A percentile compares a stretch with the other conserved stretches of the same genome.
Evolutionary conservation across 441 rosid genomes (phyloP).

Genomic region (Euphorbia neoarborescens): DNA sequence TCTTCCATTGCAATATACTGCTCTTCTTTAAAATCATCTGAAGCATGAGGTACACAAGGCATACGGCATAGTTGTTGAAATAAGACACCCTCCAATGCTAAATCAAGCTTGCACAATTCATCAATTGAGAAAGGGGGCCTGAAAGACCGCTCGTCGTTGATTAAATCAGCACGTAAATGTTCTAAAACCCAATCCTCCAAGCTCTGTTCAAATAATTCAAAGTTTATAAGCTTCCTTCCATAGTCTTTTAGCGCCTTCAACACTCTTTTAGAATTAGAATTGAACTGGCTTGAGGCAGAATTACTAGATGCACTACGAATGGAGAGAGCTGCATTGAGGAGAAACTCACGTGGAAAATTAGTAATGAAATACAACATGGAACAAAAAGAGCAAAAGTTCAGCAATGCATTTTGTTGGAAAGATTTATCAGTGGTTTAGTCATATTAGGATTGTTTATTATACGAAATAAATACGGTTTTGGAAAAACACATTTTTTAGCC

Average conservation of each 20-base stretch:
- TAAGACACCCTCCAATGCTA: conserved; percentile 56
- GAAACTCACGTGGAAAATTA: conserved; percentile 1
- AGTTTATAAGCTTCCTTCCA: conserved; percentile 30
- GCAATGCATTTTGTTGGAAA: not conserved
- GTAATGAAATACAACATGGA: not conserved
- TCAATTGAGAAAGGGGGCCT: conserved; percentile 42
- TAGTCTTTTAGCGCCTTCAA: conserved; percentile 48
- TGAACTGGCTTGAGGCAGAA: conserved; percentile 37
- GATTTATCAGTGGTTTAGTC: not conserved
- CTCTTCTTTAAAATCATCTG: conserved; percentile 31
- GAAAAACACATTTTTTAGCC: not conserved
- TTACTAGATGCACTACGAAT: conserved; percentile 34
- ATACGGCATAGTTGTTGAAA: conserved; percentile 57
- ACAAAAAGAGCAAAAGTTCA: not conserved
- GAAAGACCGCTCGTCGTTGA: conserved; percentile 27
- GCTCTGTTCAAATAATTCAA: conserved; percentile 33
- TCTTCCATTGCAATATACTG: conserved; percentile 49
- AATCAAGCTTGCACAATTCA: conserved; percentile 48
- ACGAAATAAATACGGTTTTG: not conserved
- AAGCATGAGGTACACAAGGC: conserved; percentile 39
- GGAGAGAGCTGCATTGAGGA: conserved; percentile 36
- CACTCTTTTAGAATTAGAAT: conserved; percentile 38
- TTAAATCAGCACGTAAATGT: conserved; percentile 26
- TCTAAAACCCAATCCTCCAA: conserved; percentile 45
- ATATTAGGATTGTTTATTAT: not conserved